Evolutionary conservation across 805 yeast genomes (phyloP).

Genomic region (Candida pini): DNA sequence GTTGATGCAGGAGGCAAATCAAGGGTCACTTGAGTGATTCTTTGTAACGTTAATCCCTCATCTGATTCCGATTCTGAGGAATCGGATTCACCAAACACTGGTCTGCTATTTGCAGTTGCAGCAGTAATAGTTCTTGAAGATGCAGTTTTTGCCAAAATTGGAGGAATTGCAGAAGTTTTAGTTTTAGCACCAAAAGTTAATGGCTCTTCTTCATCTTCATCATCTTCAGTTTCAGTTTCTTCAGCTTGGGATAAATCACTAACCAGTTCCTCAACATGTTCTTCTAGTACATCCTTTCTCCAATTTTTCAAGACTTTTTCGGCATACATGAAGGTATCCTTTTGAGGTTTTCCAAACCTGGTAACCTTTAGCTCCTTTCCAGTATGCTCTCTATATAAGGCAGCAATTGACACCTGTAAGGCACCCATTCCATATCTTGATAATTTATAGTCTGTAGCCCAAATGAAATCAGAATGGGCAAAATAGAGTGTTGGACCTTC

Average conservation of each 20-base stretch:
- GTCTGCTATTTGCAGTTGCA: no score
- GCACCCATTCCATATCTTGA: constrained; percentile 95
- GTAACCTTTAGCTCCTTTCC: constrained; percentile 76
- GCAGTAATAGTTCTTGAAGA: neutral
- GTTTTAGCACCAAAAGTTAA: constrained; percentile 13
- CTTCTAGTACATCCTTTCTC: constrained; percentile 74
- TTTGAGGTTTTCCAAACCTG: constrained; percentile 86
- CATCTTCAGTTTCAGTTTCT: constrained; percentile 12
- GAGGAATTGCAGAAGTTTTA: constrained; percentile 4
- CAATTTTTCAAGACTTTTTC: constrained; percentile 69
- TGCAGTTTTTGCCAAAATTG: constrained; percentile 3
- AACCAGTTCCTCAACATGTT: constrained; percentile 49
- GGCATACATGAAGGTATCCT: constrained; percentile 81
- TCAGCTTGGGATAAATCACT: constrained; percentile 11
- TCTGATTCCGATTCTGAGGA: constrained; percentile 22
- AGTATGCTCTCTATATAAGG: constrained; percentile 77
- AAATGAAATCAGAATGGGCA: constrained; percentile 88
- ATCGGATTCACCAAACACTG: constrained; percentile 25
- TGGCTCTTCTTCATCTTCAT: constrained; percentile 19
- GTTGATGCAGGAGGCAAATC: constrained; percentile 80
- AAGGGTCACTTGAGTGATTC: constrained; percentile 37
- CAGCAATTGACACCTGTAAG: constrained; percentile 80
- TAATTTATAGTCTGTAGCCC: constrained; percentile 84
- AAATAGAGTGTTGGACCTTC: constrained; percentile 82
- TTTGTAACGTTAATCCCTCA: constrained; percentile 42